Evolutionary conservation across 1,284 basidiomycete genomes (phyloP).

Genomic region (Termitomyces sp.): DNA sequence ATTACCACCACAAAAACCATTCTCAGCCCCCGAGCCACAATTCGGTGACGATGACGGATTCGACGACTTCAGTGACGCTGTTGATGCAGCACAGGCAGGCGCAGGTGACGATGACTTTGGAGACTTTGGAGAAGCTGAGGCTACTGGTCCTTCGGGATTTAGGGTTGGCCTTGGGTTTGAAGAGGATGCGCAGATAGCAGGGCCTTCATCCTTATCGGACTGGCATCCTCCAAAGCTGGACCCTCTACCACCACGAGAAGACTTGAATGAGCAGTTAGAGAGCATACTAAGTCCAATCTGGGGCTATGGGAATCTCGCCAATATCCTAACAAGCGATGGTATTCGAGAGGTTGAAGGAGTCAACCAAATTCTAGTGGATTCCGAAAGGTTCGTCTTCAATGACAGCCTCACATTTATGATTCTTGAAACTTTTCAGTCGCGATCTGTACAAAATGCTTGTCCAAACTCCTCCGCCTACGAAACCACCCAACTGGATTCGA

Average conservation of each 20-base stretch:
- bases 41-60: slow-evolving; percentile 37
- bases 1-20: slow-evolving; percentile 22
- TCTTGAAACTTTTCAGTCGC: slow-evolving; percentile 49
- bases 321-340: slow-evolving; percentile 61
- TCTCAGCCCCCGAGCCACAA: slow-evolving; percentile 15
- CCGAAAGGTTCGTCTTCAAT: slow-evolving; percentile 54
- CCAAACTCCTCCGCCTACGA: slow-evolving; percentile 59
- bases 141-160: slow-evolving; percentile 30
- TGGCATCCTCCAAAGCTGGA: slow-evolving; percentile 66
- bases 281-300: slow-evolving; percentile 66
- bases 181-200: slow-evolving; percentile 35
- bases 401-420: slow-evolving; percentile 8
- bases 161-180: slow-evolving; percentile 39
- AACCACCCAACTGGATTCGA: slow-evolving; percentile 87
- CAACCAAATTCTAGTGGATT: slow-evolving; percentile 68
- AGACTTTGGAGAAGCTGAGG: slow-evolving; percentile 71
- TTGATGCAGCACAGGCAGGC: slow-evolving; percentile 35
- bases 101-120: slow-evolving; percentile 70
- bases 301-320: slow-evolving; percentile 42
- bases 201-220: slow-evolving; percentile 35
- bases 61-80: slow-evolving; percentile 59
- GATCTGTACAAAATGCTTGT: slow-evolving; percentile 67
- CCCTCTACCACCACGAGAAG: slow-evolving; percentile 53
- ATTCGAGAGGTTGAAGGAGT: slow-evolving; percentile 78
- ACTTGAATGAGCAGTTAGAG: slow-evolving; percentile 58